phyloP scores from a whole-genome alignment of 345 rosid genomes.

The Citrus unshiu region DNA sequence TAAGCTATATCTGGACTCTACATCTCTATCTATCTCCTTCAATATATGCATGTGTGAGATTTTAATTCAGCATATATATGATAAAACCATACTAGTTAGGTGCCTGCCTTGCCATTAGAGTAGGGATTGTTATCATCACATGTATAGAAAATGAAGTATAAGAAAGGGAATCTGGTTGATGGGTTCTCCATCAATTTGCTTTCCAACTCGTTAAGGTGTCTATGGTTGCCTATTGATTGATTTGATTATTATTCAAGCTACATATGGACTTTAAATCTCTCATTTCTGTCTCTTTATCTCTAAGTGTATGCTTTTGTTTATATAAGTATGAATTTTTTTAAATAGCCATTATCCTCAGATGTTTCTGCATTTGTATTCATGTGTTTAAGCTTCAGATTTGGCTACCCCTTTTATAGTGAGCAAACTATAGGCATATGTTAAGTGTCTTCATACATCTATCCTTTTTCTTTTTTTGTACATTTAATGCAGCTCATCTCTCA shows the following conservation, averaged over 20 bases:
- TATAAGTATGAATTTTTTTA: background rate
- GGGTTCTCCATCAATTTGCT: constrained; percentile 15
- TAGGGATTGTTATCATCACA: constrained; percentile 31
- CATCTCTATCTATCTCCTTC: background rate
- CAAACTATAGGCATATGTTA: background rate
- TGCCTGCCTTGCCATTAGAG: background rate
- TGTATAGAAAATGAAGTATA: constrained; percentile 22
- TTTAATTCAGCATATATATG: background rate
- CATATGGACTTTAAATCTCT: constrained; percentile 21
- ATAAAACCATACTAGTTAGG: background rate
- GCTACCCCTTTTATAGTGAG: background rate
- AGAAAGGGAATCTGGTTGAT: constrained; percentile 8
- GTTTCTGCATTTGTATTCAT: background rate
- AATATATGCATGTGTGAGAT: background rate
- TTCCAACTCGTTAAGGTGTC: constrained; percentile 20
- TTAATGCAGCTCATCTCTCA: background rate
- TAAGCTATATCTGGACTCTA: constrained; percentile 27
- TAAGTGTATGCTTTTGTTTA: background rate
- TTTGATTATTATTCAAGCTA: constrained; percentile 15
- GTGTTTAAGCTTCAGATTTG: background rate
- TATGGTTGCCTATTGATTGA: constrained; percentile 21
- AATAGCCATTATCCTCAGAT: background rate
- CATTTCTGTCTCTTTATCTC: background rate
- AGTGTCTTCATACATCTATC: background rate
- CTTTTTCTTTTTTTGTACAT: background rate